phyloP scores from a whole-genome alignment of 345 rosid genomes.

The Salix caprea region DNA sequence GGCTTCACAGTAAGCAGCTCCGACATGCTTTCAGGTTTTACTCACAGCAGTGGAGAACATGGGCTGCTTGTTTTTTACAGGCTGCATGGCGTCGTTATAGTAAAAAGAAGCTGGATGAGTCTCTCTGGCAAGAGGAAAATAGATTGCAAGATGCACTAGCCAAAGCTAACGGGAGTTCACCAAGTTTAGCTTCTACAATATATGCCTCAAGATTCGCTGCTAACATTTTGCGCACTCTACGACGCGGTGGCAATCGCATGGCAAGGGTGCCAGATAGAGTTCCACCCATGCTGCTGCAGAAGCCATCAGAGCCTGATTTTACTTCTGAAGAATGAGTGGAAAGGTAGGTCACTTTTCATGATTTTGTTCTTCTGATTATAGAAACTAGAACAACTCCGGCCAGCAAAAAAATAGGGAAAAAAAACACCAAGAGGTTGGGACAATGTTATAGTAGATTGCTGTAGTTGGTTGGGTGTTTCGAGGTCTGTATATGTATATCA shows the following conservation, averaged over 20 bases:
- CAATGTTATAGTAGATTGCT: not conserved
- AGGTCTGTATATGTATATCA: not conserved
- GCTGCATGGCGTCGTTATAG: constrained; percentile 77
- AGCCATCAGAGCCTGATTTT: constrained; percentile 92
- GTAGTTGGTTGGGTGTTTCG: not conserved
- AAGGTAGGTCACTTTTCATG: not conserved
- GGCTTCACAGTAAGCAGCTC: constrained; percentile 85
- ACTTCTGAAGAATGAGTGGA: constrained; percentile 44
- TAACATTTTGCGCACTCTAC: constrained; percentile 54
- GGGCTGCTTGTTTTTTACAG: constrained; percentile 94
- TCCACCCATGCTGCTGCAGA: constrained; percentile 69
- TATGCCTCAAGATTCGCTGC: constrained; percentile 89
- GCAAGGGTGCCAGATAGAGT: constrained; percentile 58
- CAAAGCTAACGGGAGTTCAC: constrained; percentile 56
- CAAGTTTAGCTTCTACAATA: constrained; percentile 84
- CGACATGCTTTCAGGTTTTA: constrained; percentile 78
- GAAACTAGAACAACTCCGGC: not conserved
- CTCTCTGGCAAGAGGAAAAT: constrained; percentile 61
- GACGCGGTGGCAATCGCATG: constrained; percentile 48
- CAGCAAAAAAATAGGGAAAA: not conserved
- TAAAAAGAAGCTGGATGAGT: constrained; percentile 71
- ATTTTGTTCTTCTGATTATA: not conserved
- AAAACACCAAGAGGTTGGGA: not conserved
- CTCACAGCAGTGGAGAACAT: constrained; percentile 85
- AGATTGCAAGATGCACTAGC: constrained; percentile 75